A percentile compares a stretch with the other conserved stretches of the same genome.
Conservation (phyloP, 768 basidiomycete species). For the Amanita subjunquillea region DNA sequence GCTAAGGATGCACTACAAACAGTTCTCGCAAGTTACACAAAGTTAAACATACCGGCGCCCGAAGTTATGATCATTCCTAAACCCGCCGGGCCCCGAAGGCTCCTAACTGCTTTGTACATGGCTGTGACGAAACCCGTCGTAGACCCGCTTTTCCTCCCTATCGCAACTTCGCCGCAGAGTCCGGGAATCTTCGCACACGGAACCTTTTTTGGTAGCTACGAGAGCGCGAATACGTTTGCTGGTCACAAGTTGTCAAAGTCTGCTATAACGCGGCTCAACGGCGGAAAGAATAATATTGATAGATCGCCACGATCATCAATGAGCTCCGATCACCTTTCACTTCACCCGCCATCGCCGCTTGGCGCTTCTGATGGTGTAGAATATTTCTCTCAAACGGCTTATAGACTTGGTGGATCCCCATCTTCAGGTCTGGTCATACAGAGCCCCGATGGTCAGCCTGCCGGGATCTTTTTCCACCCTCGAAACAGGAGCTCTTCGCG, state of each 20-base stretch:
- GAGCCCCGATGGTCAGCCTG: slow-evolving; percentile 85
- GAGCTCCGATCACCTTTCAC: slow-evolving; percentile 23
- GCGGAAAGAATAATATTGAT: slow-evolving; percentile 46
- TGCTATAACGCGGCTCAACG: not conserved
- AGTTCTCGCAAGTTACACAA: slow-evolving; percentile 37
- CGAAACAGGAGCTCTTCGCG: slow-evolving; percentile 29
- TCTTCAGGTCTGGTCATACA: slow-evolving; percentile 86
- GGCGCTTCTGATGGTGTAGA: slow-evolving; percentile 64
- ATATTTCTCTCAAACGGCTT: slow-evolving; percentile 64
- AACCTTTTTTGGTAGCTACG: slow-evolving; percentile 32
- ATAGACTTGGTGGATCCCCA: slow-evolving; percentile 63
- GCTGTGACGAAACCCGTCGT: slow-evolving; percentile 79
- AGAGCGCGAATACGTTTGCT: slow-evolving; percentile 2
- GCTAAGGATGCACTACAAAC: slow-evolving; percentile 82
- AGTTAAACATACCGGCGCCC: slow-evolving; percentile 42
- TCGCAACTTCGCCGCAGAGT: slow-evolving; percentile 80
- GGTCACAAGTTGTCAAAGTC: not conserved
- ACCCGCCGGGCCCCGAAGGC: slow-evolving; percentile 89
- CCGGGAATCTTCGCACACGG: slow-evolving; percentile 44
- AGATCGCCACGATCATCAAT: slow-evolving; percentile 46
- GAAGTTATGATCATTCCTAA: slow-evolving; percentile 98
- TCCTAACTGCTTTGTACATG: slow-evolving; percentile 87
- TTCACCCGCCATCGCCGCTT: slow-evolving; percentile 60
- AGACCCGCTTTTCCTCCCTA: slow-evolving; percentile 90
- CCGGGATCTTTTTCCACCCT: slow-evolving; percentile 96